A percentile compares a stretch with the other conserved stretches of the same genome.
Evolutionary conservation across 2,329 filamentous ascomycete species (phyloP).

Genomic region (Botryosphaeria dothidea): DNA sequence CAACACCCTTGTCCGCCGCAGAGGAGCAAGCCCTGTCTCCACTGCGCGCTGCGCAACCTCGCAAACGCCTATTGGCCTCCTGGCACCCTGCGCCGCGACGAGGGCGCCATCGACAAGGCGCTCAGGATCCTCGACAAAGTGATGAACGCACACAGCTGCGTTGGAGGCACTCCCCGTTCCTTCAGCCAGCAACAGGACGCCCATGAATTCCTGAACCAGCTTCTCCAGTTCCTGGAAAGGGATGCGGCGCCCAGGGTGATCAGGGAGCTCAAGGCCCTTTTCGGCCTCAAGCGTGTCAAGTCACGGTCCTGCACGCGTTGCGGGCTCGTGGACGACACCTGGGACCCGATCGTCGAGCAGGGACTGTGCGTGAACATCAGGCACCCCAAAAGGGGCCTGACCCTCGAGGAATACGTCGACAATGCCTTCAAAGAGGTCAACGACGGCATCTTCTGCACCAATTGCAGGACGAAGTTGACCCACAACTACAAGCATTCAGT

Average conservation of each 20-base stretch:
- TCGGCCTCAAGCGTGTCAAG: conserved; percentile 17
- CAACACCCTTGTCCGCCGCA: conserved; percentile 4
- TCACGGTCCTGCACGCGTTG: conserved; percentile 4
- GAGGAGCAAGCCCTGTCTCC: neutral
- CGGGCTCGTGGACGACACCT: neutral
- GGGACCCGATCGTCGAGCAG: neutral
- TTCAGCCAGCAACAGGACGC: conserved; percentile 1
- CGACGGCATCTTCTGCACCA: conserved; percentile 20
- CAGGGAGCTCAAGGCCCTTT: conserved; percentile 7
- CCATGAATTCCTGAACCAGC: neutral
- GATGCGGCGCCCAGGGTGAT: no score
- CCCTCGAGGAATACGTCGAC: conserved; percentile 21
- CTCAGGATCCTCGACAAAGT: neutral
- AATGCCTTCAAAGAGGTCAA: conserved; percentile 18
- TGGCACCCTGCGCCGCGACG: neutral
- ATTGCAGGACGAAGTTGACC: conserved; percentile 10
- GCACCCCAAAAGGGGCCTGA: neutral
- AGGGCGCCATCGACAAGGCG: neutral
- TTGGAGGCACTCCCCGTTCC: no score
- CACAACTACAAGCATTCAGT: conserved; percentile 16
- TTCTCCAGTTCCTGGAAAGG: neutral
- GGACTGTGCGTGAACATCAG: neutral
- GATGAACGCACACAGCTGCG: neutral
- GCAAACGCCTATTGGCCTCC: conserved; percentile 9
- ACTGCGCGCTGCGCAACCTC: conserved; percentile 5